Conservation (phyloP, 192 early-diverging fungal species). For the Podila verticillata region DNA sequence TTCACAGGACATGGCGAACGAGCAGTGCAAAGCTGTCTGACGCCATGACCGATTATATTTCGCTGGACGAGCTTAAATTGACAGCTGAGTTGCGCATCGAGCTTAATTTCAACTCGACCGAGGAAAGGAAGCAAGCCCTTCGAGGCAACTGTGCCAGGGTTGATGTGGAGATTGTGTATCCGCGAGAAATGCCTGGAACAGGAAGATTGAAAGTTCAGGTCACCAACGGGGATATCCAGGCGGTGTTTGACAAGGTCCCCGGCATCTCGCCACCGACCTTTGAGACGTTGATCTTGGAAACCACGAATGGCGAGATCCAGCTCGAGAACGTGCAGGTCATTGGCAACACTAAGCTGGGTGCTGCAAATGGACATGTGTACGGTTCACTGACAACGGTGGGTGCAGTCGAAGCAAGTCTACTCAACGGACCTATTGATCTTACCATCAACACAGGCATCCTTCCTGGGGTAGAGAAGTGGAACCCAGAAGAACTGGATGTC, state of each 20-base stretch:
- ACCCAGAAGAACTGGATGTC: constrained; percentile 5
- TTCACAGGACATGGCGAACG: neutral
- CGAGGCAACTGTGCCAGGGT: constrained; percentile 1
- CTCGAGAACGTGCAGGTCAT: neutral
- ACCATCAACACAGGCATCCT: neutral
- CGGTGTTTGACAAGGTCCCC: neutral
- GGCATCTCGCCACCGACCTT: neutral
- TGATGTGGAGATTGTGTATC: constrained; percentile 23
- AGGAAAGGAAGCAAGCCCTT: constrained; percentile 2
- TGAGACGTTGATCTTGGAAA: neutral
- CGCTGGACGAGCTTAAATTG: no score
- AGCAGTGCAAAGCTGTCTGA: neutral
- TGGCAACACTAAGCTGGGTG: neutral
- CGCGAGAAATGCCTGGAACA: neutral
- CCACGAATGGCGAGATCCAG: constrained; percentile 3
- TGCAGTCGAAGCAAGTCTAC: neutral
- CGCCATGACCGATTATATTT: neutral
- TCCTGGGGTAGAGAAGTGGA: neutral
- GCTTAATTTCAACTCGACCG: neutral
- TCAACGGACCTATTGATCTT: constrained; percentile 14
- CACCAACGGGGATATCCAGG: neutral
- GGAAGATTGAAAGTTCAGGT: neutral
- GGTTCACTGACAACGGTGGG: constrained; percentile 14
- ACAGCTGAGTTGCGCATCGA: no score
- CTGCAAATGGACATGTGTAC: constrained; percentile 12